Percentiles rank a stretch among this genome's conserved stretches.
These are phyloP conservation scores for Boletus insuetus DNA, from an alignment of 768 basidiomycete genomes.

Conservation along the genomic window DNA sequence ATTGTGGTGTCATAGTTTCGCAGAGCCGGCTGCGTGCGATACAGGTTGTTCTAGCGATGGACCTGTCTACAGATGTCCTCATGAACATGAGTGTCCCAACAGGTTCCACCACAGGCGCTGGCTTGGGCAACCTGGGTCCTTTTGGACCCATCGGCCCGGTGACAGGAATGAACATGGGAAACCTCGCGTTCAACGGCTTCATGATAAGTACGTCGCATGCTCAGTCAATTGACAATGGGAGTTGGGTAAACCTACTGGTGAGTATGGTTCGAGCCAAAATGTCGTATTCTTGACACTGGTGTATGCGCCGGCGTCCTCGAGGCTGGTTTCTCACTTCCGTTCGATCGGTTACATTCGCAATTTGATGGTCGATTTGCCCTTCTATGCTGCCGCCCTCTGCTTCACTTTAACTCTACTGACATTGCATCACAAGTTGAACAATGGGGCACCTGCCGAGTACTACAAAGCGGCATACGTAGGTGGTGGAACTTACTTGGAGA, in stretches of 20 bases:
- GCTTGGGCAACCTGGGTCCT: constrained; percentile 23
- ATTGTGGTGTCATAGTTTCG: constrained; percentile 63
- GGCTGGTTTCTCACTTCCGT: background rate
- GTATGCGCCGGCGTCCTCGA: background rate
- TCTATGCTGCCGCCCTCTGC: background rate
- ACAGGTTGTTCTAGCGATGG: constrained; percentile 53
- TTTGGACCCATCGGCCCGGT: constrained; percentile 24
- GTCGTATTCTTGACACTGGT: background rate
- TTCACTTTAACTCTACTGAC: constrained; percentile 10
- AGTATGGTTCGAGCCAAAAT: constrained; percentile 10
- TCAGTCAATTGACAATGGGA: constrained; percentile 18
- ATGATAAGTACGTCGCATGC: constrained; percentile 23
- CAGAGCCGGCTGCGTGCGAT: constrained; percentile 74
- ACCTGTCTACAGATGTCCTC: constrained; percentile 22
- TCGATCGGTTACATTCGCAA: background rate
- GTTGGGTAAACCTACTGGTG: constrained; percentile 32
- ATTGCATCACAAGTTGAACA: constrained; percentile 48
- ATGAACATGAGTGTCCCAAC: constrained; percentile 21
- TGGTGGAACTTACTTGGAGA: constrained; percentile 8
- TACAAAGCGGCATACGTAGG: constrained; percentile 70
- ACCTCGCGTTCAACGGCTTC: constrained; percentile 24
- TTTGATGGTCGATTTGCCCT: too few species aligned
- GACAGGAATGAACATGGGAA: constrained; percentile 22
- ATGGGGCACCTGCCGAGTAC: constrained; percentile 50
- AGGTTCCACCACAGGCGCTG: constrained; percentile 10